Evolutionary conservation across 768 basidiomycete genomes (phyloP).

Genomic region (Trametes maxima): DNA sequence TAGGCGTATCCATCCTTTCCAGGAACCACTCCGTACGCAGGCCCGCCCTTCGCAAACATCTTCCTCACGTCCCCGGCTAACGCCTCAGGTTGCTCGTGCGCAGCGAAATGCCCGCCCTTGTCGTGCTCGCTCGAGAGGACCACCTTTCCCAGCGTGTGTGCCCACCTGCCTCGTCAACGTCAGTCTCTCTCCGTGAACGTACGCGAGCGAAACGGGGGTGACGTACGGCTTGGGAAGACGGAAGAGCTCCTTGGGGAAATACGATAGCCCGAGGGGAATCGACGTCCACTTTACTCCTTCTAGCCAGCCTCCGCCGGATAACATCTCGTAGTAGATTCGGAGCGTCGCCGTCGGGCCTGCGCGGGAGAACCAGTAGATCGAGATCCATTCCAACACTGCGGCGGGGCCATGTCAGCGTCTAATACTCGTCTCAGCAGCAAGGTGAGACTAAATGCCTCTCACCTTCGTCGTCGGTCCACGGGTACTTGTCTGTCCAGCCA

Average conservation of each 20-base stretch:
- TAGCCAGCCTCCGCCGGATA: not conserved
- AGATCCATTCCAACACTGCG: constrained; percentile 39
- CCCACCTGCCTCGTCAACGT: constrained; percentile 22
- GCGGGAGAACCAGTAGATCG: constrained; percentile 38
- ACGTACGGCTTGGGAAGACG: constrained; percentile 20
- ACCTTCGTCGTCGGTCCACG: constrained; percentile 65
- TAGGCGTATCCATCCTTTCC: constrained; percentile 29
- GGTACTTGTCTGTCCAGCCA: constrained; percentile 47
- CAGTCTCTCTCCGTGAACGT: not conserved
- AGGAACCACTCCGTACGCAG: constrained; percentile 24
- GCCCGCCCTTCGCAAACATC: constrained; percentile 33
- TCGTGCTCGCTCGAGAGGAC: constrained; percentile 29
- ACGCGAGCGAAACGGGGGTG: not conserved
- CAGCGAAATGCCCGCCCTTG: constrained; percentile 33
- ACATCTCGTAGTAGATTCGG: constrained; percentile 36
- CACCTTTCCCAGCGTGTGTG: constrained; percentile 24
- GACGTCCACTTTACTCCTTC: constrained; percentile 6
- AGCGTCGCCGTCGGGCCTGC: constrained; percentile 34
- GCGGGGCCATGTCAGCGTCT: not conserved
- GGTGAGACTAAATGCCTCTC: constrained; percentile 10
- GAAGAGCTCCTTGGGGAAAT: constrained; percentile 32
- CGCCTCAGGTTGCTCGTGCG: constrained; percentile 29
- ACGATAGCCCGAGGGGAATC: constrained; percentile 33
- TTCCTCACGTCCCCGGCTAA: constrained; percentile 27
- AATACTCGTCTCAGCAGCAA: too few relatives aligned